Base-by-base conservation (phyloP, 768 basidiomycete species). In the Rhizopogon vinicolor region DNA sequence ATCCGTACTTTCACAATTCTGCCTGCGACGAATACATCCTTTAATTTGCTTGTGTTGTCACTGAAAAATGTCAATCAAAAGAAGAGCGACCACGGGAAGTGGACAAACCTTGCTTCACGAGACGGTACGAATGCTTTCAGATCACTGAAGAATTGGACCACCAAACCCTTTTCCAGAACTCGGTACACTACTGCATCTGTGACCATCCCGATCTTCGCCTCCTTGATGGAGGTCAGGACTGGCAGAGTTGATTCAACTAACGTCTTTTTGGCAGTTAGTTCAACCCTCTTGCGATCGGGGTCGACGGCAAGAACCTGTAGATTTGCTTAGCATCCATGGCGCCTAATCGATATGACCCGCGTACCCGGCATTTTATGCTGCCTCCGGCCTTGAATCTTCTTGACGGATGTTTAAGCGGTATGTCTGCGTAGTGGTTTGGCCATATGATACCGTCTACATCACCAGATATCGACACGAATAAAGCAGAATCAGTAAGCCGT, bases 371-470 rank as follows among this genome's bases (percentile, higher is more conserved):
- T 74, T 90, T 37, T 96, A 98, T 88, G 51, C 67, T 81, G 3
- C 80, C 78, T 25, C 94, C 95, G 19, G 79, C 74, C 65, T 92
- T 94, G 76, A 49, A 49, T 22, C 48, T 22, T 49, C 22, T 49
- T 42, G 92, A 85, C 9, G 96, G 96, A 67, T 98, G 90, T 66
- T 94, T 97, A 62, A 98, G 78, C n/a, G 75, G 68, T 63, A 98
- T 94, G 68, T 99, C 97, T 10, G 97, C 93, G 67, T 91, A 97
- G 67, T 98, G 97, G 58, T 85, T 82, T 0, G 95, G 94, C 90
- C 92, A 97, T 19, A 98, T 78, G 28, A 97, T 87, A 29, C 91
- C 97, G 64, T 97, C 93, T 33, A 98, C 85, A 57, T 82, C 91
- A 5, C 91, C 93, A 5, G 88, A 84, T 53, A 98, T 76, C 29